phyloP scores from a whole-genome alignment of 768 basidiomycete species.

The Suillus lakei region DNA sequence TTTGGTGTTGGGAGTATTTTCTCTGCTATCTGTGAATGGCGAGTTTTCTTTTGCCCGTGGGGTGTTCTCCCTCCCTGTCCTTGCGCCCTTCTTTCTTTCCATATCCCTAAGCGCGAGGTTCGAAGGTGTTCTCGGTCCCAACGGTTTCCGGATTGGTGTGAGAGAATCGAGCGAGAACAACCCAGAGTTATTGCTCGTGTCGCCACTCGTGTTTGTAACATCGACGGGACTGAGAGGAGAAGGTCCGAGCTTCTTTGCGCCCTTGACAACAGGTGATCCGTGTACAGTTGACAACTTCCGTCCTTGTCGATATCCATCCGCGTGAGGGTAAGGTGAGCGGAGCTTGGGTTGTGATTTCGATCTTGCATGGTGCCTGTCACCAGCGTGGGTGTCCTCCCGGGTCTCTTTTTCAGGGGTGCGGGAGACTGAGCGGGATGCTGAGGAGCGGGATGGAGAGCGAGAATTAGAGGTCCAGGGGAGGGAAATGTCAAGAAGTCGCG shows the following conservation, averaged over 20 bases:
- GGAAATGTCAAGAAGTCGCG: slow-evolving; percentile 39
- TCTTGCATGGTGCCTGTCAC: slow-evolving; percentile 23
- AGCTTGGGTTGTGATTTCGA: slow-evolving; percentile 44
- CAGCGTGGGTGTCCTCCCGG: neutral
- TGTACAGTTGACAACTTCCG: slow-evolving; percentile 37
- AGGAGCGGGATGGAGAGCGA: slow-evolving; percentile 17
- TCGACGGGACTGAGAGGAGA: neutral
- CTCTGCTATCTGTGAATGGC: neutral
- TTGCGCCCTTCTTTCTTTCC: neutral
- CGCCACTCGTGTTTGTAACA: slow-evolving; percentile 19
- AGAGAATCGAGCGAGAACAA: slow-evolving; percentile 21
- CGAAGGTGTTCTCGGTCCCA: slow-evolving; percentile 26
- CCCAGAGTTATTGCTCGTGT: slow-evolving; percentile 21
- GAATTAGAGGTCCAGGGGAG: slow-evolving; percentile 37
- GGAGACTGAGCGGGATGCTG: slow-evolving; percentile 22
- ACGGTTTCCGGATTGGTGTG: slow-evolving; percentile 29
- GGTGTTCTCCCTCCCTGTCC: neutral
- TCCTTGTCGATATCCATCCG: slow-evolving; percentile 10
- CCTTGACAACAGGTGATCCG: slow-evolving; percentile 29
- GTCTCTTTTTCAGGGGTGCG: slow-evolving; percentile 10
- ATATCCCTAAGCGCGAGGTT: neutral
- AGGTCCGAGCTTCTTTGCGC: slow-evolving; percentile 1
- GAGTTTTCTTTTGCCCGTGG: slow-evolving; percentile 16
- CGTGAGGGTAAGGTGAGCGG: slow-evolving; percentile 13
- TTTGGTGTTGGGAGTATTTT: slow-evolving; percentile 34